Conservation (phyloP, 768 basidiomycete genomes). For the Sporobolomyces phaffii region DNA sequence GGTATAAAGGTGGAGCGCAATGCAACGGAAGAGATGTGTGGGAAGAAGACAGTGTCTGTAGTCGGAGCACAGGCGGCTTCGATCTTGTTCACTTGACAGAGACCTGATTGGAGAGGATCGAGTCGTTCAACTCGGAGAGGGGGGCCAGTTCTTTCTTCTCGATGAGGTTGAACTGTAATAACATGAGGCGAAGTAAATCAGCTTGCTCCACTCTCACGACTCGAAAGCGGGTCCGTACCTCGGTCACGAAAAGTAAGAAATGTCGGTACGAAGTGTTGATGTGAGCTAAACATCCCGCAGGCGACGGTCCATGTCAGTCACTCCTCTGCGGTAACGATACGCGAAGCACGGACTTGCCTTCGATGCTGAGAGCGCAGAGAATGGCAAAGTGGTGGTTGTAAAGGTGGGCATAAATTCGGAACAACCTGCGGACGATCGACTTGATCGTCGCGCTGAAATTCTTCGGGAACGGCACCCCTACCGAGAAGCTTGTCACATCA, state of each 20-base stretch:
- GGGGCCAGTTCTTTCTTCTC: slow-evolving; percentile 95
- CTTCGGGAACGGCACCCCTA: slow-evolving; percentile 83
- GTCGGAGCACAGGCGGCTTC: too few species aligned
- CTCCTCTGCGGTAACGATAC: too few species aligned
- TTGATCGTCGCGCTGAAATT: slow-evolving; percentile 85
- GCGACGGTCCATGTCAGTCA: not conserved
- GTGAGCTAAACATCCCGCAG: slow-evolving; percentile 62
- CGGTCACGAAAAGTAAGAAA: slow-evolving; percentile 93
- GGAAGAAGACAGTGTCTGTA: too few species aligned
- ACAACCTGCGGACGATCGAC: slow-evolving; percentile 82
- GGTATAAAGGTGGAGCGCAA: too few species aligned
- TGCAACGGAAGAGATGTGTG: too few species aligned
- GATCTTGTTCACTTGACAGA: not conserved
- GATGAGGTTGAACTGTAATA: slow-evolving; percentile 73
- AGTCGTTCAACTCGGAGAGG: slow-evolving; percentile 88
- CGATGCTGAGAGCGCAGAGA: slow-evolving; percentile 93
- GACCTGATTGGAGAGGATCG: slow-evolving; percentile 54
- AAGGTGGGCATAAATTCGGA: slow-evolving; percentile 95
- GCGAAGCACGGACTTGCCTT: slow-evolving; percentile 65
- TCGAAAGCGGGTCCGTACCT: too few species aligned
- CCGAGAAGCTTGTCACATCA: not conserved
- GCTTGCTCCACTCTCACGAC: too few species aligned
- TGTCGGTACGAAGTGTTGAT: slow-evolving; percentile 97
- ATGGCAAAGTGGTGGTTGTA: slow-evolving; percentile 99
- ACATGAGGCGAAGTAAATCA: not conserved